Evolutionary conservation across 139 green algal species (phyloP).

Genomic region (Haematococcus sp.): DNA sequence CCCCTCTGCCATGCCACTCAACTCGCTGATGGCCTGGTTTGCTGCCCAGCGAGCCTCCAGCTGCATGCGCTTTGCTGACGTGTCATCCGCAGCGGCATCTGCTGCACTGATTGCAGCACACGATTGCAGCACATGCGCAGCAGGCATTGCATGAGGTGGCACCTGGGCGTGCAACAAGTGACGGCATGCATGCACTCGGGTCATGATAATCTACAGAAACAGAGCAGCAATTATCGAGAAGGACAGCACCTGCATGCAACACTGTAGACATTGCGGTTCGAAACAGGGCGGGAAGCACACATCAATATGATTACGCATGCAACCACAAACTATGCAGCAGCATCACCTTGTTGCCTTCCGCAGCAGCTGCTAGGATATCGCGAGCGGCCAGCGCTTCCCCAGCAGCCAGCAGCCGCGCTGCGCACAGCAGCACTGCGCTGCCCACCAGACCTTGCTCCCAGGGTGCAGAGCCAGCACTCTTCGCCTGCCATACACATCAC

Average conservation of each 20-base stretch:
- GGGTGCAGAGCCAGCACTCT: neutral
- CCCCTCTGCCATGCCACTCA: neutral
- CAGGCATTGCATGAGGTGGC: neutral
- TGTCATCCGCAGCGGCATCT: neutral
- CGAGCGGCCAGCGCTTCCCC: too few relatives aligned
- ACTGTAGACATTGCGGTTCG: too few relatives aligned
- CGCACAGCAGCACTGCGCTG: neutral
- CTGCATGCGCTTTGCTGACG: neutral
- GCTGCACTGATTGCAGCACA: neutral
- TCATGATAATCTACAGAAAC: too few relatives aligned
- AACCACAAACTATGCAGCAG: neutral
- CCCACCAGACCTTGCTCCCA: neutral
- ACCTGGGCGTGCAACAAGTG: neutral
- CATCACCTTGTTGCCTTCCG: neutral
- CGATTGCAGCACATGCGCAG: conserved; percentile 5
- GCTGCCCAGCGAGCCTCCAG: conserved; percentile 26
- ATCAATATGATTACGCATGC: neutral
- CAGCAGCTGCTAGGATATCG: neutral
- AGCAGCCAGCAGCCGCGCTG: neutral
- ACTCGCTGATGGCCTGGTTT: neutral
- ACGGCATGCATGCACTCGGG: too few relatives aligned
- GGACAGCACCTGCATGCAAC: too few relatives aligned
- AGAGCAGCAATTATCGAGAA: too few relatives aligned
- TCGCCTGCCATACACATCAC: neutral
- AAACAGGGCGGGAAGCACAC: conserved; percentile 1